These are phyloP conservation scores for Sclerotinia minor DNA, from an alignment of 2,329 filamentous ascomycete genomes.

Conservation along the genomic window DNA sequence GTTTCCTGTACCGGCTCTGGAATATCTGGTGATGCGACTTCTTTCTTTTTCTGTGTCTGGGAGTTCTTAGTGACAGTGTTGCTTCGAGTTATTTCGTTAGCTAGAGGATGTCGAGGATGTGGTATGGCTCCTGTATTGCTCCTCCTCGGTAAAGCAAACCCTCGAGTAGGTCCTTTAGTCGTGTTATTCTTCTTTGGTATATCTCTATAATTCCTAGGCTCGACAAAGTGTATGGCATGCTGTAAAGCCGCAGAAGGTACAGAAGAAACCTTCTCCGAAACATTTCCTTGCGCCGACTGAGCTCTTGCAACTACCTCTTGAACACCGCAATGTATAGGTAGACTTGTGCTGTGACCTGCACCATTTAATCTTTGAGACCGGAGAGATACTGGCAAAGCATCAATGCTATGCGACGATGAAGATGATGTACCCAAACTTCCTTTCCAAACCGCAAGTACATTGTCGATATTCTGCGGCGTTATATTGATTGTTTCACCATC, in stretches of 20 bases:
- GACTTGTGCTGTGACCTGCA: neutral
- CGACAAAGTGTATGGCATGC: neutral
- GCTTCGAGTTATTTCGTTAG: neutral
- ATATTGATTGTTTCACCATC: neutral
- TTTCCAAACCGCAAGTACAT: slow-evolving; percentile 14
- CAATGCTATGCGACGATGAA: neutral
- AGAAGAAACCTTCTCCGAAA: neutral
- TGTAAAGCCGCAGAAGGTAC: neutral
- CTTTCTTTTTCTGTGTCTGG: neutral
- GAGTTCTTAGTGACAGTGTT: neutral
- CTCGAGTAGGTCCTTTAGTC: neutral
- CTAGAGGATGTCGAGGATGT: slow-evolving; percentile 1
- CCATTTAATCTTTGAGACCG: neutral
- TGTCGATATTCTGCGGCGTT: slow-evolving; percentile 5
- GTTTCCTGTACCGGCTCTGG: neutral
- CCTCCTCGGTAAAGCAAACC: neutral
- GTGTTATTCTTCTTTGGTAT: neutral
- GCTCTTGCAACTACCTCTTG: neutral
- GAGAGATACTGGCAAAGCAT: neutral
- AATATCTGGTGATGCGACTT: neutral
- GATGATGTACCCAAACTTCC: neutral
- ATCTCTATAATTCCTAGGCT: neutral
- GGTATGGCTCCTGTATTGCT: neutral
- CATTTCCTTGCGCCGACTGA: neutral
- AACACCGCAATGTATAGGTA: neutral